phyloP scores from a whole-genome alignment of 257 asterid species.

The Rehmannia glutinosa region DNA sequence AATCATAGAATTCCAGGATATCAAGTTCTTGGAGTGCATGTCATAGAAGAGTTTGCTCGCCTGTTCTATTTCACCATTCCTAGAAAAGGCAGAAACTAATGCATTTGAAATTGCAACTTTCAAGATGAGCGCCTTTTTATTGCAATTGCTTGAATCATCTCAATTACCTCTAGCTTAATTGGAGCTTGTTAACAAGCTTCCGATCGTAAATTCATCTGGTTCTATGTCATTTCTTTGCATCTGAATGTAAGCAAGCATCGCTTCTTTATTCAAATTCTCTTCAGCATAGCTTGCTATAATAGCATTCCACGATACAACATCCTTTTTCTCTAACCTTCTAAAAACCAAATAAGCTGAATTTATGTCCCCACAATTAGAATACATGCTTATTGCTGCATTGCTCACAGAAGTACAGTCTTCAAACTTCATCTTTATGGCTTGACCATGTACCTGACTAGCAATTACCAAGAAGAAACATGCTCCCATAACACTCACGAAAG shows the following conservation, averaged over 20 bases:
- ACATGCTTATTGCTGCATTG: slow-evolving; percentile 84
- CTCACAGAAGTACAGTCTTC: slow-evolving; percentile 49
- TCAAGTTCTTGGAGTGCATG: slow-evolving; percentile 53
- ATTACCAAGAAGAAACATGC: slow-evolving; percentile 34
- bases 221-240: slow-evolving; percentile 56
- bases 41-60: slow-evolving; percentile 46
- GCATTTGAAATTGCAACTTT: slow-evolving; percentile 75
- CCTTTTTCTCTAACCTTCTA: slow-evolving; percentile 39
- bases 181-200: slow-evolving; percentile 63
- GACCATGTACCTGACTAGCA: slow-evolving; percentile 59
- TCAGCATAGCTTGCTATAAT: slow-evolving; percentile 62
- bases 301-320: slow-evolving; percentile 73
- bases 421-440: slow-evolving; percentile 47
- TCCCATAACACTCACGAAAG: slow-evolving; percentile 68
- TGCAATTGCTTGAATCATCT: slow-evolving; percentile 54
- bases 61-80: slow-evolving; percentile 36
- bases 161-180: slow-evolving; percentile 39
- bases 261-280: slow-evolving; percentile 37
- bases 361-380: slow-evolving; percentile 47
- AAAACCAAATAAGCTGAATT: slow-evolving; percentile 48
- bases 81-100: slow-evolving; percentile 60
- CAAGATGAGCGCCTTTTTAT: slow-evolving; percentile 51
- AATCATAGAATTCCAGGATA: slow-evolving; percentile 85
- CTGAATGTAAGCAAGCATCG: slow-evolving; percentile 35
- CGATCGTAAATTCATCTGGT: slow-evolving; percentile 74